Percentiles rank a stretch among this genome's conserved stretches.
Evolutionary conservation across 2,329 filamentous ascomycete genomes (phyloP).

Genomic region (Trichoderma sp.): DNA sequence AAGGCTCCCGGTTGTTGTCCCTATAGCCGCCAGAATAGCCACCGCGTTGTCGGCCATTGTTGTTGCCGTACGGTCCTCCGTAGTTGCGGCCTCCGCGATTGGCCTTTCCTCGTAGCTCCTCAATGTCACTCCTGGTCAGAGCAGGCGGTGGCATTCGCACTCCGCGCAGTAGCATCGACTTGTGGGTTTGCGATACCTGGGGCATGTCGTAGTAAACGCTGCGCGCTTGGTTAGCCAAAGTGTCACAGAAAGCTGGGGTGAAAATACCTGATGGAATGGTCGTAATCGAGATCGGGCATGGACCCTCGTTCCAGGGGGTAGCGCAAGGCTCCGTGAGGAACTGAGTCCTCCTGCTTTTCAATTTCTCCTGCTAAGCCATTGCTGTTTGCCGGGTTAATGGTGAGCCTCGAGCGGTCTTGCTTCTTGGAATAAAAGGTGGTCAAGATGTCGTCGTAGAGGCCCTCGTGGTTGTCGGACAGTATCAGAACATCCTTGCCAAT

Average conservation of each 20-base stretch:
- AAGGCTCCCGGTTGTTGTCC: slow-evolving; percentile 13
- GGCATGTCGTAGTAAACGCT: slow-evolving; percentile 89
- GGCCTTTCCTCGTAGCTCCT: slow-evolving; percentile 68
- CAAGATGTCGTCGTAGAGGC: slow-evolving; percentile 80
- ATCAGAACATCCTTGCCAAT: slow-evolving; percentile 80
- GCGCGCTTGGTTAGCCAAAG: slow-evolving; percentile 37
- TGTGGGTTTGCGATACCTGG: slow-evolving; percentile 70
- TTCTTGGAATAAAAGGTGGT: slow-evolving; percentile 92
- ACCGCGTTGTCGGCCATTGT: slow-evolving; percentile 33
- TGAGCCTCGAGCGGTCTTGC: slow-evolving; percentile 65
- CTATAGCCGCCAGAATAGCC: slow-evolving; percentile 37
- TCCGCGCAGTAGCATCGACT: slow-evolving; percentile 90
- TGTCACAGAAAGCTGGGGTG: background rate
- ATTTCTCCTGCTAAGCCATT: slow-evolving; percentile 79
- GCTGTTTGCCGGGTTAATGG: slow-evolving; percentile 73
- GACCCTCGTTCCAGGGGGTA: slow-evolving; percentile 74
- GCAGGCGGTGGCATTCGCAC: slow-evolving; percentile 71
- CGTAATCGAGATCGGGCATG: slow-evolving; percentile 78
- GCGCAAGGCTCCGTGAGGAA: slow-evolving; percentile 78
- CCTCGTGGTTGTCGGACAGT: slow-evolving; percentile 77
- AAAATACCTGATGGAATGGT: slow-evolving; percentile 77
- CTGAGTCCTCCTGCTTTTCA: slow-evolving; percentile 78
- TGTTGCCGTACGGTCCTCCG: slow-evolving; percentile 32
- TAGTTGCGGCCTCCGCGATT: slow-evolving; percentile 49
- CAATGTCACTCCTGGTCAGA: slow-evolving; percentile 75